phyloP scores from a whole-genome alignment of 106 monocot species.

The Dendrobium huoshanense region DNA sequence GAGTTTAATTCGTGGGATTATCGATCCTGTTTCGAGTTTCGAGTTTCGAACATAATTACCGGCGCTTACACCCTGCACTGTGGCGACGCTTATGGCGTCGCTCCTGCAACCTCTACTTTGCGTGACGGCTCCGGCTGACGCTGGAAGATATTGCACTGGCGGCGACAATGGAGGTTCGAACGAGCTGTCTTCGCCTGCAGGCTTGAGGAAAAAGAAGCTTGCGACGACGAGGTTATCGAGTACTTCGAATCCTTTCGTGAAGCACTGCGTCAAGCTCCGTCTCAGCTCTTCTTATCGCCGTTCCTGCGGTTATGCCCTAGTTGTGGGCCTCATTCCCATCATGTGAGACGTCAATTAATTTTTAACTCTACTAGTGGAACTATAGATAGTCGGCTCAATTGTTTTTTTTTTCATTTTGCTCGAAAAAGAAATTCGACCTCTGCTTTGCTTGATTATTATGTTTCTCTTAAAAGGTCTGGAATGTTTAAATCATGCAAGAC shows the following conservation, averaged over 20 bases:
- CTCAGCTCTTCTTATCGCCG: slow-evolving; percentile 84
- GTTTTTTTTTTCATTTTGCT: neutral
- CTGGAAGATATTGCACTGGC: neutral
- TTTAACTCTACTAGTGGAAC: neutral
- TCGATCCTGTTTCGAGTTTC: too few species aligned
- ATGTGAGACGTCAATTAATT: slow-evolving; percentile 18
- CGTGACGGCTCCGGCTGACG: neutral
- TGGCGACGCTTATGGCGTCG: neutral
- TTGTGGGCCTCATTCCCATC: slow-evolving; percentile 83
- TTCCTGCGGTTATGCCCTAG: slow-evolving; percentile 36
- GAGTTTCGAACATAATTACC: too few species aligned
- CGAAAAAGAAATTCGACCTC: neutral
- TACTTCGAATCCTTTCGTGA: slow-evolving; percentile 81
- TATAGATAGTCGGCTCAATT: neutral
- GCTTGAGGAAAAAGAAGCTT: neutral
- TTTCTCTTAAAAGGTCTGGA: too few species aligned
- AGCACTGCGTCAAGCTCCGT: slow-evolving; percentile 98
- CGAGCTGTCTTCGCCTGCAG: neutral
- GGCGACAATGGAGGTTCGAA: neutral
- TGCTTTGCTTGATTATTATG: too few species aligned
- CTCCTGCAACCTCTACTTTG: neutral
- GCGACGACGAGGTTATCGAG: slow-evolving; percentile 41
- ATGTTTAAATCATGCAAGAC: too few species aligned
- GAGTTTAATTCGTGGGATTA: too few species aligned
- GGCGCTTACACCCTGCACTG: neutral